phyloP scores from a whole-genome alignment of 2,329 filamentous ascomycete genomes.

The Colletotrichum brevisporum region DNA sequence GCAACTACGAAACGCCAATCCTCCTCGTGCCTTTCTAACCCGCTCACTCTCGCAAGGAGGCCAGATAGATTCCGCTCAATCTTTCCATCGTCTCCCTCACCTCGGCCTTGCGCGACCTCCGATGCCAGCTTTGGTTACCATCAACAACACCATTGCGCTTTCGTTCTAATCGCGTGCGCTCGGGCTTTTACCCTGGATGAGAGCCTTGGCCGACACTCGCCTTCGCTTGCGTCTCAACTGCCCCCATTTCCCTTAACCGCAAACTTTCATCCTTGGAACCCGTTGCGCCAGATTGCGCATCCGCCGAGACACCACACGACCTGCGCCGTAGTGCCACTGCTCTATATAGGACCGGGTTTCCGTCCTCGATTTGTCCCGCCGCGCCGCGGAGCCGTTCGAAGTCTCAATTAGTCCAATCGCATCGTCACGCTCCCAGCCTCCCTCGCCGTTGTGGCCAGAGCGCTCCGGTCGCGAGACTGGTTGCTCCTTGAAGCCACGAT shows the following conservation, averaged over 20 bases:
- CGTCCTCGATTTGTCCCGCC: slow-evolving; percentile 34
- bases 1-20: slow-evolving; percentile 40
- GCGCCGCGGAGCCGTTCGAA: slow-evolving; percentile 25
- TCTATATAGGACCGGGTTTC: slow-evolving; percentile 30
- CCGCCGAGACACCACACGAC: slow-evolving; percentile 3
- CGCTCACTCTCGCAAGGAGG: not conserved
- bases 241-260: slow-evolving; percentile 13
- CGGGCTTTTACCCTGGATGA: slow-evolving; percentile 26
- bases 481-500: slow-evolving; percentile 69
- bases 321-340: slow-evolving; percentile 22
- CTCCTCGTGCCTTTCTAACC: slow-evolving; percentile 12
- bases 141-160: slow-evolving; percentile 14
- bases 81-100: slow-evolving; percentile 19
- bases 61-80: slow-evolving; percentile 17
- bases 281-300: slow-evolving; percentile 18
- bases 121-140: slow-evolving; percentile 28
- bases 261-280: slow-evolving; percentile 1
- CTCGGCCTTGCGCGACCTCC: slow-evolving; percentile 22
- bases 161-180: slow-evolving; percentile 26
- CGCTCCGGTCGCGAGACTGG: slow-evolving; percentile 74
- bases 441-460: slow-evolving; percentile 61
- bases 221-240: slow-evolving; percentile 22
- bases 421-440: slow-evolving; percentile 26
- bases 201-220: slow-evolving; percentile 15
- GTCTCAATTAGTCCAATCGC: slow-evolving; percentile 2